Evolutionary conservation across 139 green algal species (phyloP).

Genomic region (Picochlorum sp.): DNA sequence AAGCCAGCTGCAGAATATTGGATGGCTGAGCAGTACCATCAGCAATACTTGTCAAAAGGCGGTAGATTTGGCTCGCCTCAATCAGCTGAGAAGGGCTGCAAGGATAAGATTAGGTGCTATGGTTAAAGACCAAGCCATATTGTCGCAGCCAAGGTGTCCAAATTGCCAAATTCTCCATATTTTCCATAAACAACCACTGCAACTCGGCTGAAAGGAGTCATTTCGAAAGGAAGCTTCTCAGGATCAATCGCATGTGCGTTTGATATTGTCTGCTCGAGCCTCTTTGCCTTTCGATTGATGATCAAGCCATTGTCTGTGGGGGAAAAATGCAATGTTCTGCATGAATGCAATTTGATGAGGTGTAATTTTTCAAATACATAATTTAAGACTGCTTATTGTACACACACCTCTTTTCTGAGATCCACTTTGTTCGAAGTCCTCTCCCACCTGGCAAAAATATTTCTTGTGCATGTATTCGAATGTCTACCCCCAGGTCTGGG

Average conservation of each 20-base stretch:
- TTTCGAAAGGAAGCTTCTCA: slow-evolving; percentile 19
- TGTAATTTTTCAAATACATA: too few species aligned
- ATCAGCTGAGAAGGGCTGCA: slow-evolving; percentile 56
- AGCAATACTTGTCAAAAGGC: slow-evolving; percentile 60
- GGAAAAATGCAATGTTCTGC: too few species aligned
- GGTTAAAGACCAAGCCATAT: slow-evolving; percentile 3
- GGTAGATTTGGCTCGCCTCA: slow-evolving; percentile 52
- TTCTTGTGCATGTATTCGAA: slow-evolving; percentile 33
- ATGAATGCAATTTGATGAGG: too few species aligned
- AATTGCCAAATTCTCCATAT: background rate
- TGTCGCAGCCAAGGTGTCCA: slow-evolving; percentile 1
- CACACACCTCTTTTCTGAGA: background rate
- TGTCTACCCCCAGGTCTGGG: slow-evolving; percentile 56
- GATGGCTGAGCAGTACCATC: slow-evolving; percentile 44
- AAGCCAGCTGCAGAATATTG: slow-evolving; percentile 43
- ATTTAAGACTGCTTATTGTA: background rate
- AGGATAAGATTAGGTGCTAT: slow-evolving; percentile 63
- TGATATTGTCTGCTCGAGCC: slow-evolving; percentile 13
- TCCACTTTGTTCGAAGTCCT: slow-evolving; percentile 7
- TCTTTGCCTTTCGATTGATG: slow-evolving; percentile 7
- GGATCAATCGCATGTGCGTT: slow-evolving; percentile 17
- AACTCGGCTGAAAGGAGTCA: slow-evolving; percentile 22
- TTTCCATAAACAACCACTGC: background rate
- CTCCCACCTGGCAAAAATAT: slow-evolving; percentile 11
- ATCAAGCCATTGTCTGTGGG: too few species aligned